Conservation (phyloP, 83 land plant genomes). For the Picea mariana region DNA sequence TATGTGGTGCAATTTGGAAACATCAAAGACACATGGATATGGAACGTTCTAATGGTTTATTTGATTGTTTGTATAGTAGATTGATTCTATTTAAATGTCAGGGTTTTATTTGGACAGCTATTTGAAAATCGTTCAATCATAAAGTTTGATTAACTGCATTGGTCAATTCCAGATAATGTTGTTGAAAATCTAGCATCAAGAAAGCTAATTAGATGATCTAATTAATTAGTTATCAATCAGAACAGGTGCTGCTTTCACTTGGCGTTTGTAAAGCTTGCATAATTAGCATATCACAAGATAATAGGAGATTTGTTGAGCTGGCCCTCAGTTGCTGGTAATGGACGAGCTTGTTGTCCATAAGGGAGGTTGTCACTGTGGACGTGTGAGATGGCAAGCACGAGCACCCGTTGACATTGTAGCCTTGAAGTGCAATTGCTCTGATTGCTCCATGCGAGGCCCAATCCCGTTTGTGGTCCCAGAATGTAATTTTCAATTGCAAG, state of each 20-base stretch:
- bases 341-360: constrained; percentile 48
- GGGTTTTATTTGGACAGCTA: background rate
- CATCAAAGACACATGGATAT: background rate
- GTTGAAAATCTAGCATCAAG: background rate
- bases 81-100: too few species aligned
- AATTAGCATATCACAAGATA: background rate
- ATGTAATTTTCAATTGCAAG: constrained; percentile 57
- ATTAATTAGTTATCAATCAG: background rate
- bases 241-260: background rate
- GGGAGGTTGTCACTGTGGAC: constrained; percentile 90
- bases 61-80: background rate
- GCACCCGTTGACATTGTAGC: constrained; percentile 63
- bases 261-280: background rate
- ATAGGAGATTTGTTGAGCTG: constrained; percentile 3
- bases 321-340: background rate
- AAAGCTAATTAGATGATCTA: background rate
- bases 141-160: background rate
- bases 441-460: constrained; percentile 82
- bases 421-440: constrained; percentile 88
- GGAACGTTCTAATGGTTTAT: background rate
- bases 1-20: background rate
- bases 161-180: background rate
- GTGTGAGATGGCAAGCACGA: constrained; percentile 69
- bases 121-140: background rate
- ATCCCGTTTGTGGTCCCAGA: constrained; percentile 72